Evolutionary conservation across 2,329 filamentous ascomycete genomes (phyloP), one percentile per base, ranked within the genome.

Genomic region (Lachnellula arida): DNA sequence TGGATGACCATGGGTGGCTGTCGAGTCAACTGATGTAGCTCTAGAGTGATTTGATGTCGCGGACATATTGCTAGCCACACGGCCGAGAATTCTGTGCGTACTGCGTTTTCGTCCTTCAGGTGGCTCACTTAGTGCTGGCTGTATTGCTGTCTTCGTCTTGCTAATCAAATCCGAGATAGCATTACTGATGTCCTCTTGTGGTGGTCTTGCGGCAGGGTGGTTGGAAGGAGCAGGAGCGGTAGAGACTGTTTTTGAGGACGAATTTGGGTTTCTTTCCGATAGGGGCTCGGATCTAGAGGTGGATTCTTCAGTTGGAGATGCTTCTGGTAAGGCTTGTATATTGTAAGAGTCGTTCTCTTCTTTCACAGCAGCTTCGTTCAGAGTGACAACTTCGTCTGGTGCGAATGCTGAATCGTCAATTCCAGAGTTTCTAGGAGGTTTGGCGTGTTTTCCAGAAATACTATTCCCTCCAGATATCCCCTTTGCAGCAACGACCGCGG

Each of bases 61-160:
- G 2, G 81, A 85, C 2, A 75, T 75, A 63, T 84, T 84, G 70
- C 81, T 84, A 28, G 80, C 70, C 3, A 80, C 82, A 11, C 82
- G 78, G 5, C 82, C 82, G 3, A 85, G 71, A 54, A 85, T 78
- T 42, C 58, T 58, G 44, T 58, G 60, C 32, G 51, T 53, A 52
- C 61, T 61, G 57, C 56, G 63, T 55, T 61, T 61, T 17, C 66
- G 59, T 9, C 50, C 53, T 40, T 76, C 73, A 3, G 56, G 12
- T 5, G 51, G 15, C 28, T 67, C 61, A 2, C 46, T 55, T 2
- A 50, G 55, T 7, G 54, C 37, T 14, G 61, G 50, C 15, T 61
- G 61, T 5, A 53, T 39, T 2, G 60, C 53, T 12, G 53, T 62
- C 57, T 66, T 70, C 2, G 67, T 64, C 51, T 64, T 70, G 2